Evolutionary conservation across 2,329 filamentous ascomycete species (phyloP).

Genomic region (Neofusicoccum umdonicola): DNA sequence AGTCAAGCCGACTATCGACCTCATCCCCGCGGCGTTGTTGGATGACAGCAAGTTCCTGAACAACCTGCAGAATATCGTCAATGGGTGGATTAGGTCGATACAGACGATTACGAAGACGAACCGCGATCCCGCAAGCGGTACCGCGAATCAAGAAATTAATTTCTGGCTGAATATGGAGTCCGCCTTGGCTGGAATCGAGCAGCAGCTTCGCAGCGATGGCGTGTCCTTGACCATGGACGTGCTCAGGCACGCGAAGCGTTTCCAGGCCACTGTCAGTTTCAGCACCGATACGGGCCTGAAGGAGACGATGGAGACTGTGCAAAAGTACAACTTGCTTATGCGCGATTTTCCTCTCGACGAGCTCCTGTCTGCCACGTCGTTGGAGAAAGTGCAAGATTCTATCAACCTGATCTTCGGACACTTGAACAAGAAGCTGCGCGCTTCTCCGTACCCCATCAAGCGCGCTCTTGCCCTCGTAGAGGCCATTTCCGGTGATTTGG

Average conservation of each 20-base stretch:
- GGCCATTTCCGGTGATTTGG: conserved; percentile 90
- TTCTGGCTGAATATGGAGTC: conserved; percentile 99
- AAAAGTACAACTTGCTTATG: conserved; percentile 99
- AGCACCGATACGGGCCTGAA: conserved; percentile 92
- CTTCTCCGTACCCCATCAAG: conserved; percentile 91
- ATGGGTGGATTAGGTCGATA: conserved; percentile 98
- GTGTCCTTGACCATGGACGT: conserved; percentile 91
- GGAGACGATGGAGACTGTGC: conserved; percentile 91
- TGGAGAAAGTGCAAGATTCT: conserved; percentile 85
- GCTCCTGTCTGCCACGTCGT: conserved; percentile 82
- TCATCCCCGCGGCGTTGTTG: conserved; percentile 72
- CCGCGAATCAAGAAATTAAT: conserved; percentile 95
- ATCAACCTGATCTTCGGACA: conserved; percentile 88
- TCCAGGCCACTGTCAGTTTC: conserved; percentile 96
- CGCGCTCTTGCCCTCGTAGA: conserved; percentile 92
- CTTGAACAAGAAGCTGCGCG: conserved; percentile 95
- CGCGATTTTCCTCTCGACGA: conserved; percentile 96
- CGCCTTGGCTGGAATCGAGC: conserved; percentile 86
- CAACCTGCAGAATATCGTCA: conserved; percentile 87
- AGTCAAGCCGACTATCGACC: conserved; percentile 70
- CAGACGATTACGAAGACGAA: conserved; percentile 94
- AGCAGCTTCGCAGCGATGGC: conserved; percentile 82
- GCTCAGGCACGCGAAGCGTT: conserved; percentile 93
- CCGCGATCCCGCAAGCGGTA: conserved; percentile 72
- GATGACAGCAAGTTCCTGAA: conserved; percentile 92